Conservation (phyloP, 345 rosid genomes). For the Mallotus nudiflorus region DNA sequence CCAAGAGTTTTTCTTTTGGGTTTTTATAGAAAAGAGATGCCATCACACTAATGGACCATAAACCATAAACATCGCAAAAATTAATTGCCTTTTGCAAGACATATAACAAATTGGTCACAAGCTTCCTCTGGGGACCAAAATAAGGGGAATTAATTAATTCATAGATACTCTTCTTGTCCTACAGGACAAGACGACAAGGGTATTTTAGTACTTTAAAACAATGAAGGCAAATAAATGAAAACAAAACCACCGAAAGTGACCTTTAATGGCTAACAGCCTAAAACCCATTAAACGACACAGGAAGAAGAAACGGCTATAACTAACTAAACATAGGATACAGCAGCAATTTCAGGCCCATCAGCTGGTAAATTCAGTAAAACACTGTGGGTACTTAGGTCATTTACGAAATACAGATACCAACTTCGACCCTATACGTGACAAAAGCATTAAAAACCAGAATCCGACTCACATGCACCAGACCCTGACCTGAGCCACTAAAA, state of each 20-base stretch:
- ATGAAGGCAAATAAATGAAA: not conserved
- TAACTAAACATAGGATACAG: not conserved
- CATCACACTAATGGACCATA: not conserved
- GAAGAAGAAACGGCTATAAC: not conserved
- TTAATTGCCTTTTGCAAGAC: too few relatives aligned
- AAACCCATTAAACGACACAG: not conserved
- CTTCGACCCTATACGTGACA: not conserved
- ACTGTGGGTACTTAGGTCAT: slow-evolving; percentile 15
- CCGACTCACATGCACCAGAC: not conserved
- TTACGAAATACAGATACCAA: not conserved
- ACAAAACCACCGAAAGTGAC: slow-evolving; percentile 9
- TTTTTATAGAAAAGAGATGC: not conserved
- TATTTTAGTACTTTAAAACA: not conserved
- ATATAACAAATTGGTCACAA: not conserved
- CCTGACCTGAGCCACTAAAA: slow-evolving; percentile 6
- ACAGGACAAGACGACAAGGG: slow-evolving; percentile 1
- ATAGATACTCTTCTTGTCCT: not conserved
- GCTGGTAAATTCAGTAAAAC: not conserved
- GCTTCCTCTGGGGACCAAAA: not conserved
- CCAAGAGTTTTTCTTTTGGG: not conserved
- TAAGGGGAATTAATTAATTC: not conserved
- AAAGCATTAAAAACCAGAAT: not conserved
- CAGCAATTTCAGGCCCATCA: not conserved
- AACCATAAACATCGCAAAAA: too few relatives aligned
- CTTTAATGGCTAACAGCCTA: not conserved